Evolutionary conservation across 495 filamentous ascomycete genomes (phyloP), one percentile per base, ranked within the genome.

Genomic region (Penicilliopsis zonata): DNA sequence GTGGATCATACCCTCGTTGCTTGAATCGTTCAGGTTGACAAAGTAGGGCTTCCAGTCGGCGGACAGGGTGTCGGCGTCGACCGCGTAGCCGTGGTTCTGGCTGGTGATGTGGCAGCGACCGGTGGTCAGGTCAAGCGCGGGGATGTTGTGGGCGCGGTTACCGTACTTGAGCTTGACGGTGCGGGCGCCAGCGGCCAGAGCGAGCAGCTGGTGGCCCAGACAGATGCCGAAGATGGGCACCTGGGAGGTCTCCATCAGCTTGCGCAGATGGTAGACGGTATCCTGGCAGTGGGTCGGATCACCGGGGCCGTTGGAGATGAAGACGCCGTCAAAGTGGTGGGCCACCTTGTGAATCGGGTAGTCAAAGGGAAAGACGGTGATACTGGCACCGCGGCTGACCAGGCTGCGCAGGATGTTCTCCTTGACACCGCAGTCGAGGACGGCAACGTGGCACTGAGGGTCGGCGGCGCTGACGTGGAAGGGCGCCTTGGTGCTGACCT

Each of bases 371-470:
- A 98, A 92, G 34, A 80, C 79, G 14, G 92, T 96, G 29, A 94
- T 80, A 40, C 76, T 82, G 24, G 83, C 77, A 16, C 87, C 90
- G 19, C 90, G 83, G 55, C 65, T 69, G 41, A 96, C 88, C 39
- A 98, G 65, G 51, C 82, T 88, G 42, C 90, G 82, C 31, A 98
- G 75, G 53, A 98, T 98, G 67, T 96, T 98, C 70, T 98, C 90
- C 71, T 98, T 98, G 37, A 98, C 92, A 58, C 90, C 90, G 53
- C 90, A 98, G 62, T 98, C 90, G 54, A 98, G 78, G 36, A 98
- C 72, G 20, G 88, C 90, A 46, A 98, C 74, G 61, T 98, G 90
- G 55, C 79, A 74, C 51, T 81, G 76, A 37, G 87, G 83, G 42
- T 70, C 67, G 25, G 73, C 68, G 20, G 85, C 81, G 40, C 75